Conservation (phyloP, 768 basidiomycete species). For the Lactifluus subvellereus region DNA sequence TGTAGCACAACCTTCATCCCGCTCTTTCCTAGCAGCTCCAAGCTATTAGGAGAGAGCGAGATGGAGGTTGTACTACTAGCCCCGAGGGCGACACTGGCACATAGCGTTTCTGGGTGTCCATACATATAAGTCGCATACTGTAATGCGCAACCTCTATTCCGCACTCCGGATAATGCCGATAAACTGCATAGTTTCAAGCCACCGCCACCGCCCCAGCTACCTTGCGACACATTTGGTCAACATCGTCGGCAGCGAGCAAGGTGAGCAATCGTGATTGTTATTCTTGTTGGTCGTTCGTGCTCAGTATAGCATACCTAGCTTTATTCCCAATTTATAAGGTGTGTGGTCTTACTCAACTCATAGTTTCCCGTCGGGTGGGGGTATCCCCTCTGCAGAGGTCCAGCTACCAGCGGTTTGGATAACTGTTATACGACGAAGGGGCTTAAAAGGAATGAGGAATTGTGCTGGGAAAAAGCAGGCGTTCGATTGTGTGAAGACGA, state of each 20-base stretch:
- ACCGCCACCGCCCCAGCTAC: constrained; percentile 6
- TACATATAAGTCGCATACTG: too few relatives aligned
- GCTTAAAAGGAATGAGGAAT: background rate
- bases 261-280: constrained; percentile 1
- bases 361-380: background rate
- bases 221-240: background rate
- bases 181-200: constrained; percentile 20
- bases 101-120: too few relatives aligned
- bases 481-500: background rate
- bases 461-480: background rate
- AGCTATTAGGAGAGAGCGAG: too few relatives aligned
- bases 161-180: background rate
- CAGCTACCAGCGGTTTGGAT: background rate
- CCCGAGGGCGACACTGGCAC: too few relatives aligned
- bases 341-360: background rate
- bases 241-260: constrained; percentile 2
- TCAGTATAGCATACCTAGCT: background rate
- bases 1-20: too few relatives aligned
- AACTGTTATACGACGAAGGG: background rate
- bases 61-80: too few relatives aligned
- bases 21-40: too few relatives aligned
- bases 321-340: constrained; percentile 5
- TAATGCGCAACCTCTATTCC: too few relatives aligned
- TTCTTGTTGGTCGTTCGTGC: background rate
- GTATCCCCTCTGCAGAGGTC: background rate